Percentiles rank a stretch among this genome's conserved stretches.
These are phyloP conservation scores for Dactylellina drechsleri DNA, from an alignment of 2,329 filamentous ascomycete genomes.

Conservation along the genomic window DNA sequence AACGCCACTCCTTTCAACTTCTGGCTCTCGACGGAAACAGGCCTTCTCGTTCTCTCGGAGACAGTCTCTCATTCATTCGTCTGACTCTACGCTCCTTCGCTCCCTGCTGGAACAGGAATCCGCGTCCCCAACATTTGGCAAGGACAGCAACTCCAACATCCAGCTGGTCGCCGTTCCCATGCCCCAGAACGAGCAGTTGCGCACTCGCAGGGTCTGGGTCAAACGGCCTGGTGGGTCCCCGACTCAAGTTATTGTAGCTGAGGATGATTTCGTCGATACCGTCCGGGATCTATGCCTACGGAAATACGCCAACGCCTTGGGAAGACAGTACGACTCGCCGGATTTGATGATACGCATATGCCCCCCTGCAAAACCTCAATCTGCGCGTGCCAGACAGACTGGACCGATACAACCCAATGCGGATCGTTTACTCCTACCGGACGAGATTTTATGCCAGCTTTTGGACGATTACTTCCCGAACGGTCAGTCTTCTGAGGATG, in stretches of 20 bases:
- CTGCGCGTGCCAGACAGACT: slow-evolving; percentile 43
- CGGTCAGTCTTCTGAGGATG: slow-evolving; percentile 87
- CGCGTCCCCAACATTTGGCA: slow-evolving; percentile 42
- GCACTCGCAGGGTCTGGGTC: slow-evolving; percentile 90
- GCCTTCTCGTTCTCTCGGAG: slow-evolving; percentile 42
- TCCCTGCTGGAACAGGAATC: slow-evolving; percentile 49
- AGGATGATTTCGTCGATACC: slow-evolving; percentile 93
- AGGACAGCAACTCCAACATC: slow-evolving; percentile 34
- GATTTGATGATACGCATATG: slow-evolving; percentile 83
- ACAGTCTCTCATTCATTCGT: slow-evolving; percentile 53
- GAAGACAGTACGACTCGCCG: slow-evolving; percentile 86
- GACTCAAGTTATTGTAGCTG: slow-evolving; percentile 83
- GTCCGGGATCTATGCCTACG: slow-evolving; percentile 89
- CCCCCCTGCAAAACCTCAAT: slow-evolving; percentile 69
- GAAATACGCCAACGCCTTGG: slow-evolving; percentile 94
- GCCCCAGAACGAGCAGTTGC: slow-evolving; percentile 59
- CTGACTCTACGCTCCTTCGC: slow-evolving; percentile 46
- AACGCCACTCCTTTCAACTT: slow-evolving; percentile 38
- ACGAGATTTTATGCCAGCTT: slow-evolving; percentile 81
- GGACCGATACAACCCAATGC: slow-evolving; percentile 63
- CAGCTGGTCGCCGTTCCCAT: slow-evolving; percentile 47
- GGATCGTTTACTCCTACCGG: slow-evolving; percentile 81
- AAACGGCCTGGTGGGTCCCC: slow-evolving; percentile 85
- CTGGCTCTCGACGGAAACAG: slow-evolving; percentile 51
- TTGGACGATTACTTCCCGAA: slow-evolving; percentile 85